Base-by-base conservation (phyloP, 257 asterid species). In the Thymus quinquecostatus region DNA sequence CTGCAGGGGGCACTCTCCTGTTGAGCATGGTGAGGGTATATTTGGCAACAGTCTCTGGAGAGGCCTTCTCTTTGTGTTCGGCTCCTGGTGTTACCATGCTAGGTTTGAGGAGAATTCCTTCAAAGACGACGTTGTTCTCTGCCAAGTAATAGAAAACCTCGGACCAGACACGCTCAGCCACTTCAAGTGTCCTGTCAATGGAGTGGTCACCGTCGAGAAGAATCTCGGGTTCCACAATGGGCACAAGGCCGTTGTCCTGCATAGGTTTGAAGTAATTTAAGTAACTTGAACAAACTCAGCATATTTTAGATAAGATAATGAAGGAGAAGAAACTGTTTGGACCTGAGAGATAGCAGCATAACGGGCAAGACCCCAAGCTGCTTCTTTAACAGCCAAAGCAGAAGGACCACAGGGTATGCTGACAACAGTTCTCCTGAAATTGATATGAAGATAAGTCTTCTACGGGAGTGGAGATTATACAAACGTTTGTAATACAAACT, bases 61-160 rank as follows among this genome's bases (percentile, higher is more conserved):
- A 80, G 78, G 96, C 92, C 88, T 84, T 90, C 66, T 82, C 88
- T 75, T 92, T 92, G 95, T 87, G 96, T 70, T 92, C 96, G 6
- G 98, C 97, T 40, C 98, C 97, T 4, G 98, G 97, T 54, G 97
- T 92, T 8, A 92, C 97, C 97, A 92, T 92, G 86, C 98, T 90
- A 57, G 98, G 98, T 74, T 92, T 92, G 38, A 92, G 97, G 68
- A 92, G 77, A 70, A 92, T 90, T 6, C 98, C 98, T 82, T 92
- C 97, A 53, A 90, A 86, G n/a, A 66, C 58, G 1, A 90, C 93
- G 71, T 87, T 90, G 86, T 92, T 92, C 80, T 92, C 89, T 0
- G 95, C 96, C 83, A 92, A 82, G 87, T 90, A 90, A 88, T 80
- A 84, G 91, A 92, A 92, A 58, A 92, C 98, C 88, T 92, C 97